Conservation (phyloP, 2,329 filamentous ascomycete genomes). For the Claviceps citrina region DNA sequence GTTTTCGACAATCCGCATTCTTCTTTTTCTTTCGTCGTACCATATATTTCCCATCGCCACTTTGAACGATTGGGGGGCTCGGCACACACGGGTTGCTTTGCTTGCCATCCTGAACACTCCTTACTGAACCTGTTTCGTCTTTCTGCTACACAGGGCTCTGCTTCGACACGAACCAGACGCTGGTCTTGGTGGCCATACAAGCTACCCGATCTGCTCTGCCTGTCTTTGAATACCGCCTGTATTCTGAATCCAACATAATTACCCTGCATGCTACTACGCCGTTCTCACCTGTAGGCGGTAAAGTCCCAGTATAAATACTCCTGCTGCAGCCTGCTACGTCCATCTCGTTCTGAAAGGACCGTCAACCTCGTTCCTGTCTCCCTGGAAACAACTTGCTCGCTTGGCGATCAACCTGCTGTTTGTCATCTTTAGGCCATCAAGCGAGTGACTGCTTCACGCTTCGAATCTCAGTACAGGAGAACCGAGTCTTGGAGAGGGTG, state of each 20-base stretch:
- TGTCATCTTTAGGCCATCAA: not conserved
- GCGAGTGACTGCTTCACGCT: no score
- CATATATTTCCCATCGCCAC: constrained; percentile 1
- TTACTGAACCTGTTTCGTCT: not conserved
- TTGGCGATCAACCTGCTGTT: not conserved
- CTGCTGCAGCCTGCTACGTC: not conserved
- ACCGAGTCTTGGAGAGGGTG: not conserved
- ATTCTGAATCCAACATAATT: not conserved
- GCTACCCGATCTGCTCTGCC: not conserved
- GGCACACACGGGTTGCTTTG: constrained; percentile 1
- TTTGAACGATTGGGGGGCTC: constrained; percentile 5
- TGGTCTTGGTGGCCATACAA: not conserved
- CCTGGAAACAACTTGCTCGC: not conserved
- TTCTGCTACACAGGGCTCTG: not conserved
- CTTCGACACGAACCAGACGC: not conserved
- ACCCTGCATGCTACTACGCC: not conserved
- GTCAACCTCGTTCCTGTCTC: not conserved
- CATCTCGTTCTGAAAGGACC: not conserved
- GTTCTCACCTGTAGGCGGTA: not conserved
- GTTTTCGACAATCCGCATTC: constrained; percentile 4
- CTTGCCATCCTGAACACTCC: constrained; percentile 1
- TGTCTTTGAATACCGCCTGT: not conserved
- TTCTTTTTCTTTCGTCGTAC: not conserved
- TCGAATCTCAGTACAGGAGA: not conserved
- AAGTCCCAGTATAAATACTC: no score